These are phyloP conservation scores for Amoebophrya sp. DNA, from an alignment of 169 alveolate species.

Conservation along the genomic window DNA sequence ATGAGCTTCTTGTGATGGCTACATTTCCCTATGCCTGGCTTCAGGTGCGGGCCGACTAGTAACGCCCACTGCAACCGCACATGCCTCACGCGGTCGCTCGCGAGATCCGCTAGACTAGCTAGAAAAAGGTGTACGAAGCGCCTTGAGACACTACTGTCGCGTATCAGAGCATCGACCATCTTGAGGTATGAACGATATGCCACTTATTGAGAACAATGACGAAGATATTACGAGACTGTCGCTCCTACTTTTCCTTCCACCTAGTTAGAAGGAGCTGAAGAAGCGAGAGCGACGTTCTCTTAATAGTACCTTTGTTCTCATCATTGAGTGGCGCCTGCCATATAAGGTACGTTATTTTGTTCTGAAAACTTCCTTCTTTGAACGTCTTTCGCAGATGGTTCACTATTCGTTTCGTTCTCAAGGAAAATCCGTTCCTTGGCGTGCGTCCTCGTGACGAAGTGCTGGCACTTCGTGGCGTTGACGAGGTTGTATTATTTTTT, in stretches of 20 bases:
- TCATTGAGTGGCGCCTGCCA: too few species aligned
- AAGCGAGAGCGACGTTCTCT: too few species aligned
- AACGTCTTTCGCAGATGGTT: not conserved
- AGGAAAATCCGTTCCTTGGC: not conserved
- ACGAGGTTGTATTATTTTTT: not conserved
- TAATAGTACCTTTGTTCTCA: too few species aligned
- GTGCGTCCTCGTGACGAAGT: not conserved
- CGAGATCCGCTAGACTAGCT: not conserved
- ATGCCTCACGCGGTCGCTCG: not conserved
- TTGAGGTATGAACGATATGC: too few species aligned
- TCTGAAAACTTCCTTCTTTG: not conserved
- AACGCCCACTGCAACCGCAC: conserved; percentile 15
- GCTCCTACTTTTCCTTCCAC: too few species aligned
- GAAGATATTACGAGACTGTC: too few species aligned
- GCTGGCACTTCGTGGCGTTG: not conserved
- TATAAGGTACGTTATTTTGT: not conserved
- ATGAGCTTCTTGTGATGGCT: not conserved
- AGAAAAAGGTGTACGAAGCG: not conserved
- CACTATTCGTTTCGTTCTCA: not conserved
- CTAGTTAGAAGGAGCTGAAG: too few species aligned
- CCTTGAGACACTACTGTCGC: not conserved
- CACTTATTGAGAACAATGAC: too few species aligned
- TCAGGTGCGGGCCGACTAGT: not conserved
- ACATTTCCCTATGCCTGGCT: not conserved
- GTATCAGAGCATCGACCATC: not conserved